Conservation (phyloP, 164 flowering plant species). For the Umbellularia californica region DNA sequence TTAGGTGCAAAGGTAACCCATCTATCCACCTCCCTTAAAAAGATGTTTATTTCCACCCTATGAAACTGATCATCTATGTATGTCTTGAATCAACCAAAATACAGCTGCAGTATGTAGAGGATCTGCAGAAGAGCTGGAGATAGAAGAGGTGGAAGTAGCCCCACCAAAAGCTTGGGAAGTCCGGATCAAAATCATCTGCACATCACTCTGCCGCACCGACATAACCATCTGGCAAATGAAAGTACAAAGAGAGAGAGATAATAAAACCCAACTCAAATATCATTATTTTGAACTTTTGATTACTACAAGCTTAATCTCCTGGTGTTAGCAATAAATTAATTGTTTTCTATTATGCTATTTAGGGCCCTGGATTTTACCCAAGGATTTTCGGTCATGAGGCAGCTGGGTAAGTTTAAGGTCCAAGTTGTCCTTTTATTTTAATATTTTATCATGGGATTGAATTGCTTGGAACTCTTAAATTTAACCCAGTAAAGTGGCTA, state of each 20-base stretch:
- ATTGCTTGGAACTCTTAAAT: no score
- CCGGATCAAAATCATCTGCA: conserved; percentile 50
- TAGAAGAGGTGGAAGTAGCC: conserved; percentile 57
- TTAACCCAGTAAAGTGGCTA: no score
- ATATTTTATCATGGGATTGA: background rate
- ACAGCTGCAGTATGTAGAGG: conserved; percentile 51
- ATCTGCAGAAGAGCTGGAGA: conserved; percentile 41
- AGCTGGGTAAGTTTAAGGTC: conserved; percentile 40
- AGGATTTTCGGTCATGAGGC: conserved; percentile 71
- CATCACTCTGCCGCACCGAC: conserved; percentile 60
- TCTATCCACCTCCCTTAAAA: background rate
- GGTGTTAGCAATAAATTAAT: no score
- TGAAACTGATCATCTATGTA: background rate
- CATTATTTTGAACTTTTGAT: background rate
- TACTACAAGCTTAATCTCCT: background rate
- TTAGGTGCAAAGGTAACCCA: background rate
- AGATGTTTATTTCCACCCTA: background rate
- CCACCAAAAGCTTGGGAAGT: conserved; percentile 57
- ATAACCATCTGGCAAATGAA: conserved; percentile 44
- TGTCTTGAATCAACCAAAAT: no score
- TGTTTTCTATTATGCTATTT: background rate
- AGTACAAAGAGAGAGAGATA: background rate
- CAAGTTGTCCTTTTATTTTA: background rate
- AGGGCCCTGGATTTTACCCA: conserved; percentile 42
- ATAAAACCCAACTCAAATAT: background rate